Evolutionary conservation across 768 basidiomycete genomes (phyloP), one percentile per base, ranked within the genome.

Genomic region (Auricularia cornea): DNA sequence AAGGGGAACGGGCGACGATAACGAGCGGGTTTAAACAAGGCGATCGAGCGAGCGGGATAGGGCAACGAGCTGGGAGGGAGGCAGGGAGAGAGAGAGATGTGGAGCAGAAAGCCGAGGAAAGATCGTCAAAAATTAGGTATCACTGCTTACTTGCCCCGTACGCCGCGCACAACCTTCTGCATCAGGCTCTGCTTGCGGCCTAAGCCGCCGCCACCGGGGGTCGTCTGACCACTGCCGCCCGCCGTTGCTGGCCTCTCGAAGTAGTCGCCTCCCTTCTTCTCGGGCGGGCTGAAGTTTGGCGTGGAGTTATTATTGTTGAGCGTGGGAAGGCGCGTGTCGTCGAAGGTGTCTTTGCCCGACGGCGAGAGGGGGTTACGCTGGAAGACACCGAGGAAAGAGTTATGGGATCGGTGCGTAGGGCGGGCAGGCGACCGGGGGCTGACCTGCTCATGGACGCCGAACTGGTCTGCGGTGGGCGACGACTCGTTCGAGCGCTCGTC

Each of bases 311-410:
- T 57, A 32, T 56, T 54, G 30, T 18, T 18, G 12, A 48, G 44
- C 20, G 16, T 48, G 61, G 81, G 77, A 6, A 81, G 75, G 26
- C 77, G 86, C 73, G 92, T 90, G 62, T 85, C 81, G 69, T 48
- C 44, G 44, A 48, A 48, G 11, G 44, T 12, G 20, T 48, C 44
- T 48, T 48, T 18, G 44, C 44, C 44, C 6, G 8, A 29, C 16
- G 62, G 26, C 18, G 62, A 54, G 11, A 32, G 30, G 8, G 62
- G 62, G 31, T 48, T 48, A 20, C 23, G 44, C 44, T 48, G 44
- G 65, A 90, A 83, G n/a, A 88, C 83, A 18, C 90, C 90, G 41
- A 91, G 77, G 73, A 90, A 87, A 6, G 89, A 92, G 70, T 87
- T 85, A 68, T 90, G 88, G 30, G 83, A 71, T 56, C 84, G 83